phyloP scores from a whole-genome alignment of 2,329 filamentous ascomycete genomes.

The Talaromyces amestolkiae region DNA sequence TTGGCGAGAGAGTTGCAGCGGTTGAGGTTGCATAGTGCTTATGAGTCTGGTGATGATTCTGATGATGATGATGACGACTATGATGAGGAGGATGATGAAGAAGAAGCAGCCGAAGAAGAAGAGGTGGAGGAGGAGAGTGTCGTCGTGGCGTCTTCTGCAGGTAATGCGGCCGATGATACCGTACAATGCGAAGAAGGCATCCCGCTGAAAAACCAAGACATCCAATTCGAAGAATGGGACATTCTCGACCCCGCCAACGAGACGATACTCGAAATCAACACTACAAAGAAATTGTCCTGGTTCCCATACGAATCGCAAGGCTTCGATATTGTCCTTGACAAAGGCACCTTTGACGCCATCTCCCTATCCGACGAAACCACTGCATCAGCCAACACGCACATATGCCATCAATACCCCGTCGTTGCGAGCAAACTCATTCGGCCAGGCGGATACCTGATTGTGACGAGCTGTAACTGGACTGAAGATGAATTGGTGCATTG shows the following conservation, averaged over 20 bases:
- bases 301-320: conserved; percentile 49
- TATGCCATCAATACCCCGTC: conserved; percentile 72
- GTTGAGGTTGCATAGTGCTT: conserved; percentile 34
- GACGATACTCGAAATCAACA: neutral
- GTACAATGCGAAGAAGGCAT: conserved; percentile 17
- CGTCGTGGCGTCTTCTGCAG: conserved; percentile 7
- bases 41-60: conserved; percentile 26
- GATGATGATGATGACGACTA: conserved; percentile 25
- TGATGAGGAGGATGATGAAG: conserved; percentile 46
- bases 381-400: conserved; percentile 38
- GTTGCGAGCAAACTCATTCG: conserved; percentile 68
- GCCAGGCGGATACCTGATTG: conserved; percentile 68
- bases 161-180: neutral
- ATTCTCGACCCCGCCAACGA: conserved; percentile 49
- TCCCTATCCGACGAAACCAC: conserved; percentile 55
- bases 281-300: conserved; percentile 29
- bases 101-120: conserved; percentile 29
- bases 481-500: conserved; percentile 77
- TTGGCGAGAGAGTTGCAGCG: conserved; percentile 66
- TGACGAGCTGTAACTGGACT: conserved; percentile 99
- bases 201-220: conserved; percentile 14
- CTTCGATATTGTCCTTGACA: conserved; percentile 93
- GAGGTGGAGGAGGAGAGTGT: conserved; percentile 24
- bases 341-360: conserved; percentile 96
- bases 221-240: conserved; percentile 63